A percentile compares a stretch with the other conserved stretches of the same genome.
phyloP scores from a whole-genome alignment of 2,329 filamentous ascomycete genomes.

The Pseudogymnoascus sp. region DNA sequence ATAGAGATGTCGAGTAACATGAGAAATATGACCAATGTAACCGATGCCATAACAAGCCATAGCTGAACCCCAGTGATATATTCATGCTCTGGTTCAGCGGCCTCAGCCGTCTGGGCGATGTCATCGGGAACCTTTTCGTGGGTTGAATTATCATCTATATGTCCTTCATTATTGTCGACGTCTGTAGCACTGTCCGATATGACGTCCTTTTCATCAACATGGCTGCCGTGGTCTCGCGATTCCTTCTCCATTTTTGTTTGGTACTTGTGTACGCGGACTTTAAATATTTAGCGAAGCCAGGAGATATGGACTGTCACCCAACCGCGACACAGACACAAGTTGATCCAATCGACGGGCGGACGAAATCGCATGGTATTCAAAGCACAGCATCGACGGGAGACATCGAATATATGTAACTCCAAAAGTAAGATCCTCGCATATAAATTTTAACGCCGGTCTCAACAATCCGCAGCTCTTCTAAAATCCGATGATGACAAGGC shows the following conservation, averaged over 20 bases:
- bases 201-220: neutral
- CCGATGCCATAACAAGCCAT: conserved; percentile 13
- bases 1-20: conserved; percentile 21
- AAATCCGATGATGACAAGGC: neutral
- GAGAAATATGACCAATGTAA: conserved; percentile 20
- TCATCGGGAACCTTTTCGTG: neutral
- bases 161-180: neutral
- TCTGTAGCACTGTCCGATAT: neutral
- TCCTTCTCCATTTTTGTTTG: neutral
- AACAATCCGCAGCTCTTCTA: neutral
- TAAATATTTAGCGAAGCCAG: neutral
- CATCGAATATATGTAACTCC: neutral
- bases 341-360: neutral
- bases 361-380: neutral
- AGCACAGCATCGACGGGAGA: neutral
- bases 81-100: conserved; percentile 16
- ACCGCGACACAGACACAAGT: neutral
- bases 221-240: neutral
- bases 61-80: conserved; percentile 20
- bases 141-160: neutral
- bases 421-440: neutral
- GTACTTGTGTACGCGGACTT: neutral
- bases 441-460: neutral
- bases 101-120: conserved; percentile 9
- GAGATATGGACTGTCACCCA: neutral